Base-by-base conservation (phyloP, 106 monocot genomes). In the Phalaenopsis equestris region DNA sequence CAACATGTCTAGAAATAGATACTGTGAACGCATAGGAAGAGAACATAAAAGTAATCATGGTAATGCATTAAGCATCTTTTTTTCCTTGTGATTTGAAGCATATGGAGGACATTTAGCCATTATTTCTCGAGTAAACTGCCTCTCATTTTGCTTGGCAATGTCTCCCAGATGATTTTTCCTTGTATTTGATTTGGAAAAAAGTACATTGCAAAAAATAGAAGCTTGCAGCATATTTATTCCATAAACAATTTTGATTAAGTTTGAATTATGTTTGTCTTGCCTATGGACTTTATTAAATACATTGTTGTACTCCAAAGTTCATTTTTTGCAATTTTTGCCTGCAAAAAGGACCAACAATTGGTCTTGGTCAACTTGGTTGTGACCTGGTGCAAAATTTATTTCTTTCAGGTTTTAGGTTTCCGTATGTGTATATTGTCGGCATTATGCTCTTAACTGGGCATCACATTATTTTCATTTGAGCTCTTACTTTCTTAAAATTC, bases 11-110 rank as follows among this genome's bases (percentile, higher is more conserved):
- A 94, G 89, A 79, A 90, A 87, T 83, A 92, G 97, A 88, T 98
- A 98, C 75, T 98, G 97, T 89, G 97, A 94, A 75, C 68, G 92
- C 49, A 98, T 98, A 77, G 97, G 94, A 82, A 89, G 97, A 80
- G 97, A 94, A 83, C 97, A 98, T 84, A 98, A 98, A 92, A 94
- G 97, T 82, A 92, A 98, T 88, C 97, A 98, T 78, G 94, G 97
- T 94, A 90, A 82, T 15, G 61, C 61, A 67, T 41, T 78, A 39
- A 70, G 38, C 70, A 70, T 38, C 30, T 39, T 70, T 38, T 70
- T 36, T 70, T 52, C 38, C 70, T 15, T 12, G 15, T 64, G 38
- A 70, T 70, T 70, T 70, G 37, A 70, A 3, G 39, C 70, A 37
- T 70, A 39, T 70, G 12, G 2, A 14, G 10, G 11, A 2, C 23